phyloP scores from a whole-genome alignment of 805 yeast genomes.

The Yamadazyma nakazawae region DNA sequence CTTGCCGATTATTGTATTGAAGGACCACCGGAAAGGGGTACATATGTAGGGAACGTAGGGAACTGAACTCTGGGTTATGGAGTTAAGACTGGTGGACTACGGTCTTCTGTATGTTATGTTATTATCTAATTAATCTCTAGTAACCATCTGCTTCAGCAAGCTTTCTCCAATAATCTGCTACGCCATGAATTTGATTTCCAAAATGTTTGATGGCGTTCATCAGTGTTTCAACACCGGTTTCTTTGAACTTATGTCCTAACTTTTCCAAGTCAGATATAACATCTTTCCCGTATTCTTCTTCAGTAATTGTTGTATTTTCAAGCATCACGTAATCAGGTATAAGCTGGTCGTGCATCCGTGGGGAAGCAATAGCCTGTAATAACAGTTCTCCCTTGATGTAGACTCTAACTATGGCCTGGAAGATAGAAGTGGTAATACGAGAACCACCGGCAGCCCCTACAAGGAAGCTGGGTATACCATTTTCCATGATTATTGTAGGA shows the following conservation, averaged over 20 bases:
- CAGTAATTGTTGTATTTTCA: conserved; percentile 49
- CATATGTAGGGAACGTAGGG: no score
- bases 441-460: conserved; percentile 97
- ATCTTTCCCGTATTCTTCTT: conserved; percentile 27
- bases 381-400: conserved; percentile 58
- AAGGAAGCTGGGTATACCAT: conserved; percentile 53
- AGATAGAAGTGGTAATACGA: conserved; percentile 74
- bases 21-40: no score
- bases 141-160: conserved; percentile 71
- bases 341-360: conserved; percentile 87
- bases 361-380: conserved; percentile 69
- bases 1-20: no score
- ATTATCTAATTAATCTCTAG: conserved; percentile 17
- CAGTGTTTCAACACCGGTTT: conserved; percentile 37
- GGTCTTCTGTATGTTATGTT: no score
- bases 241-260: conserved; percentile 29
- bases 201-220: conserved; percentile 49
- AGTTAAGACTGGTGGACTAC: no score
- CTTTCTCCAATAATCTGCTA: conserved; percentile 88
- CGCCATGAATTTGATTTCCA: conserved; percentile 57
- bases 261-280: conserved; percentile 37
- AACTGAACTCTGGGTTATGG: no score
- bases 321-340: conserved; percentile 65
- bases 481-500: conserved; percentile 62
- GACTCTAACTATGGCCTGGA: conserved; percentile 72